Percentiles rank a stretch among this genome's conserved stretches.
Conservation (phyloP, 352 stramenopile species). For the Globisporangium nagaii region DNA sequence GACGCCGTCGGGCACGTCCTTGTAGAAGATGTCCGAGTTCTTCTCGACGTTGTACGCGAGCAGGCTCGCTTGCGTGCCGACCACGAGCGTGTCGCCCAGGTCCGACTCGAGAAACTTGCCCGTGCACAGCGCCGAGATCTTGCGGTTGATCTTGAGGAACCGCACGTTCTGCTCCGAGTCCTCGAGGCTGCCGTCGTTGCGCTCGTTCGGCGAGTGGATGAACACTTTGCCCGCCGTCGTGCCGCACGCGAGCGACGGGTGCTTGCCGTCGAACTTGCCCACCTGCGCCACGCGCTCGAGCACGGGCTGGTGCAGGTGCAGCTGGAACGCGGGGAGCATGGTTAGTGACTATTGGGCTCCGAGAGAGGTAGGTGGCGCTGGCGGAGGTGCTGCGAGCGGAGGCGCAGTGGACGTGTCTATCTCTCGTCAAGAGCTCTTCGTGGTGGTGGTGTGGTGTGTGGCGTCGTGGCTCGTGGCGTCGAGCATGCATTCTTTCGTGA, state of each 20-base stretch:
- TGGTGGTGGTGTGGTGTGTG: not conserved
- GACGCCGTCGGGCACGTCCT: slow-evolving; percentile 82
- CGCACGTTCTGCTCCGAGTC: slow-evolving; percentile 54
- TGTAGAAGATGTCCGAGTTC: slow-evolving; percentile 93
- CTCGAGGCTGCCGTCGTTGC: slow-evolving; percentile 33
- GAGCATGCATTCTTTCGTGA: not conserved
- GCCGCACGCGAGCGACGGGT: slow-evolving; percentile 70
- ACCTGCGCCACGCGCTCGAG: slow-evolving; percentile 68
- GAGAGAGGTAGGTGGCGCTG: not conserved
- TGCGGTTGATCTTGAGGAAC: slow-evolving; percentile 92
- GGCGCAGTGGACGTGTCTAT: not conserved
- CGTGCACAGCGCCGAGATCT: slow-evolving; percentile 73
- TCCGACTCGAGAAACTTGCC: slow-evolving; percentile 64
- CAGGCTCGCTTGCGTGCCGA: slow-evolving; percentile 87
- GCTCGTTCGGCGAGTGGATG: slow-evolving; percentile 85
- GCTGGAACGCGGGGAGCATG: slow-evolving; percentile 78
- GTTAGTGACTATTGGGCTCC: not conserved
- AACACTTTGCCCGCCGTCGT: slow-evolving; percentile 90
- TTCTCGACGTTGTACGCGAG: slow-evolving; percentile 91
- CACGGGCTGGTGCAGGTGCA: slow-evolving; percentile 78
- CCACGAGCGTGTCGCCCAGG: slow-evolving; percentile 73
- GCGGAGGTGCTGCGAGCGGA: too few relatives aligned
- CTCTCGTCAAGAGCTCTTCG: not conserved
- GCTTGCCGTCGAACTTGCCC: slow-evolving; percentile 77
- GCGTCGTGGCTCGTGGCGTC: not conserved